Base-by-base conservation (phyloP, 139 green algal genomes). In the Tetradesmus lagerheimii region DNA sequence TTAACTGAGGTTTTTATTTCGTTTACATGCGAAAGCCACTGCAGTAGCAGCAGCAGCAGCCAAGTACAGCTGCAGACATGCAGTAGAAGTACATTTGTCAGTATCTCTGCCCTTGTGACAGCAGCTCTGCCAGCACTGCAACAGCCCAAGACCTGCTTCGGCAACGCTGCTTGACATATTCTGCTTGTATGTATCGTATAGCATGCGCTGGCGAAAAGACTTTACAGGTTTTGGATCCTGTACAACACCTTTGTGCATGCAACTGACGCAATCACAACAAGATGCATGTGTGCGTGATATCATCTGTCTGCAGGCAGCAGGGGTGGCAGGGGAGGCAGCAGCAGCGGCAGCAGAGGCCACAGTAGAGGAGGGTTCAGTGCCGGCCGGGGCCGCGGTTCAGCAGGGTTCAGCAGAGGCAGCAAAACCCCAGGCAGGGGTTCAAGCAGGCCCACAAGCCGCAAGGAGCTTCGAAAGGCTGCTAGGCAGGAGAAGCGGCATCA, bases 401-500 rank as follows among this genome's bases (percentile, higher is more conserved):
- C 39, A 45, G 41, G 76, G 76, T 45, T n/a, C 47, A 43, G 81
- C 81, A 53, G 74, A 47, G 45, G 86, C 53, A 37, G 76, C 34
- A 29, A 23, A 34, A 41, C 31, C 45, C 31, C 27, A 77, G n/a
- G 47, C 29, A 29, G 47, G 34, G 35, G 78, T 85, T 41, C 29
- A 38, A n/a, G 47, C 45, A 64, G 76, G 37, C 85, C 85, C 27
- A n/a, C 71, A 11, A 80, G 78, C 53, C 47, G 88, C 4, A 90
- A 87, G 78, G 47, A 87, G 57, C 29, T 39, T 0, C 77, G 87
- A 16, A 87, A 86, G 34, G 62, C 77, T 27, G 87, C 87, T 8
- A 53, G 87, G 29, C 71, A 87, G 50, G 87, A 86, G 57, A 90
- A 87, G 78, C 74, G 80, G 87, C 87, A 90, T 18, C 78, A 86